Percentiles rank a stretch among this genome's conserved stretches.
These are phyloP conservation scores for Piloderma croceum DNA, from an alignment of 768 basidiomycete genomes.

Conservation along the genomic window DNA sequence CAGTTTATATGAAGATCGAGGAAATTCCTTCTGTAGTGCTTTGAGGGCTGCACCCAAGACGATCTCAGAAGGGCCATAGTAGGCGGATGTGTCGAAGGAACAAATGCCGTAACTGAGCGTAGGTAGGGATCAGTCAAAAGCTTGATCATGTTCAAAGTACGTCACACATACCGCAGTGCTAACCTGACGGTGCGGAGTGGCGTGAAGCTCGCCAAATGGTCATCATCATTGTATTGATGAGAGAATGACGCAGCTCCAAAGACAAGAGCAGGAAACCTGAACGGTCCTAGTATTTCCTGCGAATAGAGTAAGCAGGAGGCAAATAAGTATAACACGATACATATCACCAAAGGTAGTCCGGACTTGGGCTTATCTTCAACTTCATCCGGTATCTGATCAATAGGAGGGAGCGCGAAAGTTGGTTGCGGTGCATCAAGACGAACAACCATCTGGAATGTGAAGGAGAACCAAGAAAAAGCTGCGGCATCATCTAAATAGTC, in stretches of 20 bases:
- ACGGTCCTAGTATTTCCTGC: conserved; percentile 32
- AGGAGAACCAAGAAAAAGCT: too few species aligned
- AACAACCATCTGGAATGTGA: conserved; percentile 30
- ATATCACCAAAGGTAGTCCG: conserved; percentile 30
- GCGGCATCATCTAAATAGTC: too few species aligned
- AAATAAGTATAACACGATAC: neutral
- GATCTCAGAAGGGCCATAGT: conserved; percentile 77
- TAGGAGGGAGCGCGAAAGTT: conserved; percentile 31
- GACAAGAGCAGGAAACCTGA: conserved; percentile 44
- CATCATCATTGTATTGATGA: conserved; percentile 57
- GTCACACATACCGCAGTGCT: conserved; percentile 57
- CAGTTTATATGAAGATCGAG: conserved; percentile 71
- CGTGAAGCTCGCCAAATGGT: conserved; percentile 45
- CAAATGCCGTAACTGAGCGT: conserved; percentile 65
- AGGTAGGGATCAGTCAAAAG: neutral
- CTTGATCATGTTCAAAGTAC: neutral
- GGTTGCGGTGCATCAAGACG: conserved; percentile 38
- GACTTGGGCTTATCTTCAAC: conserved; percentile 33
- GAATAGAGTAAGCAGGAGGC: too few species aligned
- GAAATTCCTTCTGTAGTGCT: conserved; percentile 60
- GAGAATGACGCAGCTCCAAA: conserved; percentile 74
- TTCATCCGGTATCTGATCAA: conserved; percentile 37
- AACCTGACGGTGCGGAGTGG: conserved; percentile 68
- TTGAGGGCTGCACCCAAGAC: conserved; percentile 64
- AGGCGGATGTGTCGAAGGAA: conserved; percentile 79